Evolutionary conservation across 75 land plant genomes (phyloP), one percentile per base, ranked within the genome.

Genomic region (Larix kaempferi): DNA sequence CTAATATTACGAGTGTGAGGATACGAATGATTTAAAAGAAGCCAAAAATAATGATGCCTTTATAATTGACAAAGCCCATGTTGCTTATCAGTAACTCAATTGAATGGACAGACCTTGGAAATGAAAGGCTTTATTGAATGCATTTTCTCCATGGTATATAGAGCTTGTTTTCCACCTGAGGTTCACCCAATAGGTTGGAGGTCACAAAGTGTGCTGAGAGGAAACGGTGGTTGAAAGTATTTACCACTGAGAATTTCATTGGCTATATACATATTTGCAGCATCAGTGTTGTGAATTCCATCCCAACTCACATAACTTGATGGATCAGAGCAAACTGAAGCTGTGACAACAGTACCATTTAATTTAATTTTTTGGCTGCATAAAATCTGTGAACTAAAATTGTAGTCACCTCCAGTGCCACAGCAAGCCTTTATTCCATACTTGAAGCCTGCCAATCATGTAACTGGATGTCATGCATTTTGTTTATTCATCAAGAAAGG

Each of bases 221-320:
- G 82, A 67, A 93, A 89, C 12, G 82, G 86, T 56, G 91, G 98
- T 59, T 92, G 83, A 77, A 83, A 89, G 22, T 79, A 84, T 44
- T 80, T 79, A 71, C 91, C 98, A 72, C 76, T 84, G 57, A 95
- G 79, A 74, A 95, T 83, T 23, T 89, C 85, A 77, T 22, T 22
- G 14, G 94, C 80, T n/a, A 89, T 66, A 49, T 80, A 60, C 67
- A 80, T 88, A 78, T 93, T 86, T 41, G 94, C 90, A 37, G 85
- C 88, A 77, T 95, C 94, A 13, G 96, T 91, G 58, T 88, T 81
- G 80, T 95, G 98, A 26, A 90, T 84, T 23, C 96, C 96, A 86
- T 95, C 98, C 96, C 96, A 95, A 64, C 90, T 91, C 41, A 93
- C 96, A 74, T 93, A 90, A 61, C 78, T 74, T 12, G 89, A 33